These are phyloP conservation scores for Cercospora zeina DNA, from an alignment of 2,329 filamentous ascomycete genomes.

Conservation along the genomic window DNA sequence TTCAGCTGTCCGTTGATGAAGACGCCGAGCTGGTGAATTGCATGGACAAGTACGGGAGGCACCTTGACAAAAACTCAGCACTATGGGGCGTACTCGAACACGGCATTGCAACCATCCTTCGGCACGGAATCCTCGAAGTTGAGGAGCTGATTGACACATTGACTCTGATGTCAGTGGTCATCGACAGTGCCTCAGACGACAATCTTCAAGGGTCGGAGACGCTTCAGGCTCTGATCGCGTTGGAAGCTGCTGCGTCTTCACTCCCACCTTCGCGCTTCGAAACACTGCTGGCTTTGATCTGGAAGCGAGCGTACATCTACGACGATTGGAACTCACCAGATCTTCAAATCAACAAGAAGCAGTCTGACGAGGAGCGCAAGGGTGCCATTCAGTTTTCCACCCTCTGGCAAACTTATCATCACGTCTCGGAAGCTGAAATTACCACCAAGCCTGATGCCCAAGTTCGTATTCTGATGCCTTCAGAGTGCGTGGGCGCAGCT, in stretches of 20 bases:
- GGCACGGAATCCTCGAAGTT: constrained; percentile 65
- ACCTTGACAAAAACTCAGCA: constrained; percentile 60
- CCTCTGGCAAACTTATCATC: constrained; percentile 51
- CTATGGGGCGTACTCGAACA: constrained; percentile 71
- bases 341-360: constrained; percentile 46
- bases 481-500: constrained; percentile 54
- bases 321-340: constrained; percentile 77
- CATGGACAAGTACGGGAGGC: constrained; percentile 61
- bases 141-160: constrained; percentile 70
- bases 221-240: constrained; percentile 66
- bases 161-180: constrained; percentile 66
- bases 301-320: constrained; percentile 80
- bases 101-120: constrained; percentile 67
- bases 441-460: constrained; percentile 19
- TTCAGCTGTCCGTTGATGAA: constrained; percentile 73
- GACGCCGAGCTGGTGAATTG: constrained; percentile 75
- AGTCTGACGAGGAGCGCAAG: constrained; percentile 68
- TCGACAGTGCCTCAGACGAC: constrained; percentile 49
- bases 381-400: constrained; percentile 52
- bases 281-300: constrained; percentile 65
- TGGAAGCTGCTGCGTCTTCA: constrained; percentile 56
- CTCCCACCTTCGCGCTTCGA: constrained; percentile 57
- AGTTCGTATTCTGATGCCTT: constrained; percentile 34
- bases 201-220: constrained; percentile 63
- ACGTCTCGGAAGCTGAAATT: constrained; percentile 26